Evolutionary conservation across 345 rosid genomes (phyloP), one percentile per base, ranked within the genome.

Genomic region (Jatropha curcas): DNA sequence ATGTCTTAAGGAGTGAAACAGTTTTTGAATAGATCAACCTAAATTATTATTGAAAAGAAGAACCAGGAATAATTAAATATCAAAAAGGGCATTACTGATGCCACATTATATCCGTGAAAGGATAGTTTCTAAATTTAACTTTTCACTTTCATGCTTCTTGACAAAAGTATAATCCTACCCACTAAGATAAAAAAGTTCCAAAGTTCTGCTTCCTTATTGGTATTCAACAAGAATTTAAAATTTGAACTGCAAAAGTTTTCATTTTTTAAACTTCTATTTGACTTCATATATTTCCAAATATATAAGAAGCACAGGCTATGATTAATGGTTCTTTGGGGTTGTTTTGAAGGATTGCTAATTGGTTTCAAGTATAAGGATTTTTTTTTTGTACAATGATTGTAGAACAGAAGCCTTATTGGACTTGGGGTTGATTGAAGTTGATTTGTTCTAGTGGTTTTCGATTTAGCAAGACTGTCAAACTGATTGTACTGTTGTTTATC

Each of bases 1-100:
- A 14, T 75, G 41, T 65, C 31, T 74, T 48, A 46, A 59, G 28
- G 37, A 17, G 37, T 67, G 35, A 50, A 59, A 67, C 16, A 65
- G 28, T 65, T 73, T 39, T 65, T 41, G 19, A 6, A 41, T 17
- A 43, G 45, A 0, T 52, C 34, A 17, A 31, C 8, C 52, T 56
- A 5, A 12, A 2, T n/a, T 64, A 27, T 24, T 24, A 43, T 43
- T 58, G 1, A 31, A 43, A 57, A 1, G 34, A 57, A 28, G 35
- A 65, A 55, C 64, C 48, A 57, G 33, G 34, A n/a, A 12, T 16
- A 9, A 73, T 67, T 30, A 65, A 16, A 11, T 65, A 33, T 20
- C 41, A 31, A 31, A 57, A 64, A 28, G 31, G 60, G 20, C 57
- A 19, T 51, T 63, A 51, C 61, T 34, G 35, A 34, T 72, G 61